phyloP scores from a whole-genome alignment of 1,139 yeast genomes.

The Kluyveromyces marxianus region DNA sequence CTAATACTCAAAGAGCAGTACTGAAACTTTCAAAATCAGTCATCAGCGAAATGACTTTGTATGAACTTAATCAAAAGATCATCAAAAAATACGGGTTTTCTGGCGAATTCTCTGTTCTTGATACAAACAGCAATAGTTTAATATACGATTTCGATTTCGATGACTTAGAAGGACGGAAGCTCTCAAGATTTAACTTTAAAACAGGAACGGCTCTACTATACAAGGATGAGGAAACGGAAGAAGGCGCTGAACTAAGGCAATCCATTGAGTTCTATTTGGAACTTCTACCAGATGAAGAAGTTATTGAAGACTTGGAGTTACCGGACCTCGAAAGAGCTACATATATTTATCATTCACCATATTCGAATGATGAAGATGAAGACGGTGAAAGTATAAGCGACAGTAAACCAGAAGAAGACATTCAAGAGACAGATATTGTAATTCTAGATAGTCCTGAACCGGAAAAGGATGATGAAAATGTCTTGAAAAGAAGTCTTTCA shows the following conservation, averaged over 20 bases:
- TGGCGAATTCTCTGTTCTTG: slow-evolving; percentile 60
- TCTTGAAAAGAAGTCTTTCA: neutral
- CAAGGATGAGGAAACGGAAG: slow-evolving; percentile 48
- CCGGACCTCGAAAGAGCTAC: slow-evolving; percentile 23
- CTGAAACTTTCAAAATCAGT: slow-evolving; percentile 31
- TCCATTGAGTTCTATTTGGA: slow-evolving; percentile 62
- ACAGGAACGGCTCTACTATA: slow-evolving; percentile 58
- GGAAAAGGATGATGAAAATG: neutral
- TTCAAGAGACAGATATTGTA: neutral
- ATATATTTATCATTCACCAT: slow-evolving; percentile 11
- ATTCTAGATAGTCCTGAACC: neutral
- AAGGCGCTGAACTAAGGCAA: slow-evolving; percentile 52
- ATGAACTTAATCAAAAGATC: slow-evolving; percentile 41
- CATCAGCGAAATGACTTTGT: slow-evolving; percentile 27
- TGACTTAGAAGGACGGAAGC: slow-evolving; percentile 50
- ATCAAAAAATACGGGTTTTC: slow-evolving; percentile 46
- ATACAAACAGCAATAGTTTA: slow-evolving; percentile 52
- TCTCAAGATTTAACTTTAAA: slow-evolving; percentile 49
- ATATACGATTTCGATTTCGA: slow-evolving; percentile 86
- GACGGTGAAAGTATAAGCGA: neutral
- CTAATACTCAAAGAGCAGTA: slow-evolving; percentile 47
- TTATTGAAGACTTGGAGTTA: slow-evolving; percentile 14
- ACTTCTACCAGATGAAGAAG: slow-evolving; percentile 13
- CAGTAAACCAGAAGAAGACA: neutral
- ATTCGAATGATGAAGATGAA: slow-evolving; percentile 11